A percentile compares a stretch with the other conserved stretches of the same genome.
phyloP scores from a whole-genome alignment of 2,329 filamentous ascomycete species.

The Westerdykella sp. region DNA sequence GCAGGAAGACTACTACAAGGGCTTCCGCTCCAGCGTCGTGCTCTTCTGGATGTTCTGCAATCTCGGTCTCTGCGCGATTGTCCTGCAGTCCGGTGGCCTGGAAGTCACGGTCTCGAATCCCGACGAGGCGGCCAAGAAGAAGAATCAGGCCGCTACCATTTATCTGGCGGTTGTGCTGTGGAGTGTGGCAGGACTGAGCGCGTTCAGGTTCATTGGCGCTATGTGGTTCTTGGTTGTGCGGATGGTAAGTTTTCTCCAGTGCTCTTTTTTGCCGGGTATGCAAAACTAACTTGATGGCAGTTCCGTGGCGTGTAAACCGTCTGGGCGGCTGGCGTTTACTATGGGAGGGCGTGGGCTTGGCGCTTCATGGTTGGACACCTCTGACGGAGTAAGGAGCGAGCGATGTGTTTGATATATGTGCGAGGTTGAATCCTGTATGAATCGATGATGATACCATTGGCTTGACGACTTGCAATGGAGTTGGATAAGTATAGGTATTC shows the following conservation, averaged over 20 bases:
- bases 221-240: conserved; percentile 77
- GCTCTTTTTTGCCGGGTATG: background rate
- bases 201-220: conserved; percentile 81
- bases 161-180: conserved; percentile 86
- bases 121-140: conserved; percentile 40
- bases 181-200: conserved; percentile 76
- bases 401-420: too few species aligned
- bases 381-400: too few species aligned
- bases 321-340: background rate
- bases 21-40: conserved; percentile 86
- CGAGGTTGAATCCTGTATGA: too few species aligned
- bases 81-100: conserved; percentile 78
- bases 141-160: conserved; percentile 59
- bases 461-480: background rate
- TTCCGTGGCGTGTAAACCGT: conserved; percentile 46
- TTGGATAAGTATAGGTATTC: background rate
- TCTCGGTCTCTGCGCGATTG: conserved; percentile 77
- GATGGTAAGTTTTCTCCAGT: conserved; percentile 28
- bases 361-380: too few species aligned
- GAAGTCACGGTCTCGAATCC: conserved; percentile 44
- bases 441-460: conserved; percentile 12
- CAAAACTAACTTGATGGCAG: conserved; percentile 32
- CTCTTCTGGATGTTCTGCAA: conserved; percentile 96
- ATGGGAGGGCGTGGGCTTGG: too few species aligned
- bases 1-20: conserved; percentile 98